Evolutionary conservation across 2,329 filamentous ascomycete genomes (phyloP).

Genomic region (Uncinocarpus reesii): DNA sequence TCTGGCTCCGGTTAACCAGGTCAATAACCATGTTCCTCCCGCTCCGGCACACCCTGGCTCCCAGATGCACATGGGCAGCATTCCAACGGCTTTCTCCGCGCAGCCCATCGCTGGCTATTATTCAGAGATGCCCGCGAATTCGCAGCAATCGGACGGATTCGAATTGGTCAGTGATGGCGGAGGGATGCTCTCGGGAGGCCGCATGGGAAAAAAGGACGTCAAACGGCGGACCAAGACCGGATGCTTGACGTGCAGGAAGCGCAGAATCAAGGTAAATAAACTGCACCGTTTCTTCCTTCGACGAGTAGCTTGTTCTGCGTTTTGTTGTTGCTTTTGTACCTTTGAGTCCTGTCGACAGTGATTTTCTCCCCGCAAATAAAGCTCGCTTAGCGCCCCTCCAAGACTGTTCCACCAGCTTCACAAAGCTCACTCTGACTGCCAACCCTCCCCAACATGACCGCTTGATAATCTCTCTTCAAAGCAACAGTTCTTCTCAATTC

Average conservation of each 20-base stretch:
- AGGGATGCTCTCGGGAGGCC: slow-evolving; percentile 50
- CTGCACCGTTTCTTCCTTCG: not conserved
- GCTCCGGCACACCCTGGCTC: slow-evolving; percentile 9
- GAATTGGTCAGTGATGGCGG: slow-evolving; percentile 41
- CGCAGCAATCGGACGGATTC: slow-evolving; percentile 41
- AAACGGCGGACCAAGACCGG: slow-evolving; percentile 65
- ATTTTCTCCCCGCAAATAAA: slow-evolving; percentile 8
- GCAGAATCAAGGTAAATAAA: slow-evolving; percentile 60
- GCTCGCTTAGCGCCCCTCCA: slow-evolving; percentile 17
- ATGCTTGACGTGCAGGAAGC: slow-evolving; percentile 55
- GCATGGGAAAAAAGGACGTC: slow-evolving; percentile 56
- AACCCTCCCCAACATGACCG: not conserved
- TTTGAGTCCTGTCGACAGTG: not conserved
- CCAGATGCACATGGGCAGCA: slow-evolving; percentile 10
- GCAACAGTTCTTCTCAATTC: not conserved
- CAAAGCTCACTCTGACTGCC: not conserved
- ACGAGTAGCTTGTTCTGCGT: not conserved
- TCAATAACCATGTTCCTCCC: slow-evolving; percentile 25
- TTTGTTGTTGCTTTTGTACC: slow-evolving; percentile 3
- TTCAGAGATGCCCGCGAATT: slow-evolving; percentile 34
- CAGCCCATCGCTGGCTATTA: slow-evolving; percentile 38
- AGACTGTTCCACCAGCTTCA: not conserved
- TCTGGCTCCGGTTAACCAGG: slow-evolving; percentile 26
- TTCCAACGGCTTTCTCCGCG: slow-evolving; percentile 18
- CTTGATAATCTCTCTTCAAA: not conserved